Percentiles rank a stretch among this genome's conserved stretches.
These are phyloP conservation scores for Actinomucor elegans DNA, from an alignment of 371 early-diverging fungal genomes.

Conservation along the genomic window DNA sequence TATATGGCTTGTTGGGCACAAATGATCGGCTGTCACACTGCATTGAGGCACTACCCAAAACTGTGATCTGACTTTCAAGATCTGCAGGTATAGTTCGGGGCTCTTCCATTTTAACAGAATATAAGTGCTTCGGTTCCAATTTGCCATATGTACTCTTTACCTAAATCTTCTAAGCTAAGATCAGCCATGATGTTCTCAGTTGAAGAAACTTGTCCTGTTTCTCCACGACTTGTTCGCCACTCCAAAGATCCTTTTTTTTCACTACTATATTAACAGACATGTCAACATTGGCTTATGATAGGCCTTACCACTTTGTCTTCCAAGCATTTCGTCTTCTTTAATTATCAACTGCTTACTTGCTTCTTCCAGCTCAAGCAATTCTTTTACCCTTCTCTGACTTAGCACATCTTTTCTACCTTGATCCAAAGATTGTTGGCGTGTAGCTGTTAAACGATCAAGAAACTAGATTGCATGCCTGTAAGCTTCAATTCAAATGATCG, in stretches of 20 bases:
- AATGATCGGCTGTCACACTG: background rate
- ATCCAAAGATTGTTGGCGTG: constrained; percentile 13
- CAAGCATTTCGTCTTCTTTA: constrained; percentile 38
- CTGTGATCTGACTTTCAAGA: background rate
- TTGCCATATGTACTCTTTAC: no score
- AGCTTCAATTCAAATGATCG: background rate
- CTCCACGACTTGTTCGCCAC: constrained; percentile 53
- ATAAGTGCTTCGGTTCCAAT: no score
- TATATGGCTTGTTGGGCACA: background rate
- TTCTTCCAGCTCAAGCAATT: constrained; percentile 44
- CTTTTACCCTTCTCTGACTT: constrained; percentile 29
- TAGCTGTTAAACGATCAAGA: constrained; percentile 10
- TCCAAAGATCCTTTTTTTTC: constrained; percentile 36
- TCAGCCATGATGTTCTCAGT: background rate
- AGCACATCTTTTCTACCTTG: constrained; percentile 5
- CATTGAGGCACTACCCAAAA: constrained; percentile 2
- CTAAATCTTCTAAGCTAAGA: background rate
- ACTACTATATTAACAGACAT: background rate
- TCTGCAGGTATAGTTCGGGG: no score
- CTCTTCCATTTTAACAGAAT: no score
- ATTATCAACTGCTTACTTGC: constrained; percentile 17
- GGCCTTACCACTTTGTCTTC: constrained; percentile 54
- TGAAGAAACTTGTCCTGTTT: constrained; percentile 14
- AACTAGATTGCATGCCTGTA: background rate
- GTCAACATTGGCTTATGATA: background rate